These are phyloP conservation scores for Aspergillus pseudonomiae DNA, from an alignment of 2,329 filamentous ascomycete genomes.

Conservation along the genomic window DNA sequence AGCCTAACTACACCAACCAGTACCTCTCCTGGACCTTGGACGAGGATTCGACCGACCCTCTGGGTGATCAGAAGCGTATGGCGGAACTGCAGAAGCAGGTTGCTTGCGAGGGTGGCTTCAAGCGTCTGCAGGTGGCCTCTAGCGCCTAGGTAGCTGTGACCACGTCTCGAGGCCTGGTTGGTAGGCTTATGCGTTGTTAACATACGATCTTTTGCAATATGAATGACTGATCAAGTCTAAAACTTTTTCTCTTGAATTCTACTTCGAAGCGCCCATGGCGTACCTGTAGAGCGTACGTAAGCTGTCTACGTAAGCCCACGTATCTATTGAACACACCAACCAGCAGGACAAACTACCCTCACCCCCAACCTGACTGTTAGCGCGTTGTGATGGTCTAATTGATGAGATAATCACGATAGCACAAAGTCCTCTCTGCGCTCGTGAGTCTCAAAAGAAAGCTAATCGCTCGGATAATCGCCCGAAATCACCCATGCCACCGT, in stretches of 20 bases:
- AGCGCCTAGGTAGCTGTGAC: constrained; percentile 23
- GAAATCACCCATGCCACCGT: too few species aligned
- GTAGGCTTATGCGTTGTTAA: not conserved
- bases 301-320: not conserved
- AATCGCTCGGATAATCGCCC: too few species aligned
- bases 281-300: not conserved
- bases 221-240: not conserved
- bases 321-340: not conserved
- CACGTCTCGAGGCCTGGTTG: not conserved
- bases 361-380: not conserved
- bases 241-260: not conserved
- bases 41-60: constrained; percentile 66
- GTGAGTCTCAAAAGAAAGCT: too few species aligned
- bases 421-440: not conserved
- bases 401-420: not conserved
- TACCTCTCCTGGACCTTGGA: constrained; percentile 69
- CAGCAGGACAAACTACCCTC: not conserved
- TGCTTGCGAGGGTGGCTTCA: constrained; percentile 64
- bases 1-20: constrained; percentile 74
- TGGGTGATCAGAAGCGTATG: constrained; percentile 76
- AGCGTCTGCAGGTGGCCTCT: constrained; percentile 35
- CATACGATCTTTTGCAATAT: not conserved
- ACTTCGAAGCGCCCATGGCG: not conserved
- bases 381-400: not conserved
- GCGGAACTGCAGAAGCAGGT: constrained; percentile 68